Base-by-base conservation (phyloP, 1,139 yeast genomes). In the Yamadazyma pseudoaaseri region DNA sequence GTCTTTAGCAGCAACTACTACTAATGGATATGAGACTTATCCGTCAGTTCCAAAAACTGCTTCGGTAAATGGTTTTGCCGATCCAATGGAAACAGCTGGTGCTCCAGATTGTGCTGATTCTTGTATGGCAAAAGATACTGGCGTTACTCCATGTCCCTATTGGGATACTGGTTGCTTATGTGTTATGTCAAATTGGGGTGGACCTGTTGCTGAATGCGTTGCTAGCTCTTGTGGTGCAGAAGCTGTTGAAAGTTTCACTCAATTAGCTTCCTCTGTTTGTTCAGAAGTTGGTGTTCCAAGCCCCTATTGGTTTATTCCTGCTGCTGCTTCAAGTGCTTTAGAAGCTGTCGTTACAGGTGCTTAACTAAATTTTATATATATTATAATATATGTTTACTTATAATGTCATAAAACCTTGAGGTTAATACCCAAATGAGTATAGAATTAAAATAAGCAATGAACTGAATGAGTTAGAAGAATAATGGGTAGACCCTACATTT, bases 11-110 rank as follows among this genome's bases (percentile, higher is more conserved):
- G 28, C 40, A 20, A 34, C 30, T 8, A 33, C 43, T 29, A 34
- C 39, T 16, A 39, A 40, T 23, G 35, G 45, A 26, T 51, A 38
- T 33, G 43, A 47, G 8, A 67, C 74, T 7, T 72, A 67, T 45
- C 78, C 78, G 16, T 44, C 56, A 4, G 76, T 72, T 18, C 65
- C 77, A 14, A 52, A 71, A 39, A 70, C 77, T 13, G 77, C 77
- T 23, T 48, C 65, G 26, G 65, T 71, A 41, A 72, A 72, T 40
- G 78, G 78, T 1, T 71, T 72, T 44, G 77, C 78, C 20, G 78
- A 72, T 46, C 70, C 70, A 20, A 65, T 72, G 35, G 28, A 32
- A 56, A 62, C 45, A 12, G 58, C 49, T 31, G 35, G 48, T 7
- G 51, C 70, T 20, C 77, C 78, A 14, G 36, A 44, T 1, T 72